phyloP scores from a whole-genome alignment of 1,139 yeast genomes.

The Geotrichum candidum region DNA sequence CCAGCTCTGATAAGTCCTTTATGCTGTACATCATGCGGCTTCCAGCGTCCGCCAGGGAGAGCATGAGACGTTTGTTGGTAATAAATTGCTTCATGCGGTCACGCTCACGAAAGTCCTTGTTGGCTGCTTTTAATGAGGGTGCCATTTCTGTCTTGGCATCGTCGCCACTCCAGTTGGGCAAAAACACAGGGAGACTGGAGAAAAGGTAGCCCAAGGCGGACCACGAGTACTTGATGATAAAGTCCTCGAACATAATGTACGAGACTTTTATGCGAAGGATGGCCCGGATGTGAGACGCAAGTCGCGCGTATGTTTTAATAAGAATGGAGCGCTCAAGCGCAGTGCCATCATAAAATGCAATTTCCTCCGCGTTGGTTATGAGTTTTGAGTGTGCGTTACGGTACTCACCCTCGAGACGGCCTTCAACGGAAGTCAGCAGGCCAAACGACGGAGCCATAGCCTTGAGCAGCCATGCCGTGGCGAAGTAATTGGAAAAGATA shows the following conservation, averaged over 20 bases:
- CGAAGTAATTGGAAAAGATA: slow-evolving; percentile 70
- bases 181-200: slow-evolving; percentile 78
- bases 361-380: slow-evolving; percentile 86
- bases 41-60: slow-evolving; percentile 92
- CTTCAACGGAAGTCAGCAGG: slow-evolving; percentile 62
- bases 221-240: slow-evolving; percentile 87
- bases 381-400: slow-evolving; percentile 81
- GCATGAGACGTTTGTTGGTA: slow-evolving; percentile 82
- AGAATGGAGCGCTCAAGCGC: slow-evolving; percentile 70
- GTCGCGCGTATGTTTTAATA: slow-evolving; percentile 49
- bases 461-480: slow-evolving; percentile 73
- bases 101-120: slow-evolving; percentile 29
- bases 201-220: slow-evolving; percentile 88
- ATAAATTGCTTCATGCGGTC: slow-evolving; percentile 73
- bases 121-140: slow-evolving; percentile 20
- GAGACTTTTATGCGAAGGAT: slow-evolving; percentile 45
- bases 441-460: slow-evolving; percentile 81
- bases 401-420: slow-evolving; percentile 77
- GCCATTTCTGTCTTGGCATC: slow-evolving; percentile 24
- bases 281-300: slow-evolving; percentile 47
- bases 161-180: slow-evolving; percentile 40
- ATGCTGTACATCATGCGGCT: slow-evolving; percentile 94
- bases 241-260: slow-evolving; percentile 77
- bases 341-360: slow-evolving; percentile 90
- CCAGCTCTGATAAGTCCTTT: slow-evolving; percentile 83